Percentiles rank a stretch among this genome's conserved stretches.
Conservation (phyloP, 768 basidiomycete species). For the Suillus plorans region DNA sequence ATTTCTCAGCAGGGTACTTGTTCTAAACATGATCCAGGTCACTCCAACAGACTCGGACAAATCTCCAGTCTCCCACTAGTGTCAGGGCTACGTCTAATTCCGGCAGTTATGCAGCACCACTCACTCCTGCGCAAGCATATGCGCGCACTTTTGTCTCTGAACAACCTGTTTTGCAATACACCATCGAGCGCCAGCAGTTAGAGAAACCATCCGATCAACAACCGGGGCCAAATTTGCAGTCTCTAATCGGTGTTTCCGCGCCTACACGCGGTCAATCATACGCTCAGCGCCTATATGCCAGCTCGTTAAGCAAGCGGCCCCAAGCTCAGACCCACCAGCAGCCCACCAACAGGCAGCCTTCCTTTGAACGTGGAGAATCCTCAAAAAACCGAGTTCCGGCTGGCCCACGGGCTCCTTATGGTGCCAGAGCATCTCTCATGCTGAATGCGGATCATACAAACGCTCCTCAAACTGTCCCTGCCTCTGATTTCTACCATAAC, state of each 20-base stretch:
- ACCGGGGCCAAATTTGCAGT: slow-evolving; percentile 4
- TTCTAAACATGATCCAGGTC: neutral
- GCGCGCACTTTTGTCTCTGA: slow-evolving; percentile 15
- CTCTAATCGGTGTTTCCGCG: slow-evolving; percentile 5
- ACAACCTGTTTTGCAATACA: slow-evolving; percentile 13
- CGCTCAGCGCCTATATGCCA: slow-evolving; percentile 47
- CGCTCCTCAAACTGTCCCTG: slow-evolving; percentile 5
- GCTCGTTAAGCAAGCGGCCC: slow-evolving; percentile 28
- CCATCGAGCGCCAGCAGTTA: slow-evolving; percentile 19
- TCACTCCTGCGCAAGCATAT: slow-evolving; percentile 24
- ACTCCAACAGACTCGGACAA: neutral
- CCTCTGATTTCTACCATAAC: slow-evolving; percentile 19
- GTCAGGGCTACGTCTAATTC: neutral
- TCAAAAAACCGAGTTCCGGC: neutral
- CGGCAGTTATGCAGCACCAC: neutral
- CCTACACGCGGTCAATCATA: slow-evolving; percentile 25
- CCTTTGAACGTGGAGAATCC: slow-evolving; percentile 3
- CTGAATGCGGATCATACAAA: neutral
- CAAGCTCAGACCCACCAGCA: slow-evolving; percentile 3
- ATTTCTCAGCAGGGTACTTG: neutral
- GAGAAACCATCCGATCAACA: slow-evolving; percentile 1
- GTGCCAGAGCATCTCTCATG: neutral
- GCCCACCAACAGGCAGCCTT: neutral
- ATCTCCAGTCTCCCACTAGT: neutral
- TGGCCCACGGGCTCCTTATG: neutral